Base-by-base conservation (phyloP, 108 stramenopile species). In the Stephanodiscus minutulus region DNA sequence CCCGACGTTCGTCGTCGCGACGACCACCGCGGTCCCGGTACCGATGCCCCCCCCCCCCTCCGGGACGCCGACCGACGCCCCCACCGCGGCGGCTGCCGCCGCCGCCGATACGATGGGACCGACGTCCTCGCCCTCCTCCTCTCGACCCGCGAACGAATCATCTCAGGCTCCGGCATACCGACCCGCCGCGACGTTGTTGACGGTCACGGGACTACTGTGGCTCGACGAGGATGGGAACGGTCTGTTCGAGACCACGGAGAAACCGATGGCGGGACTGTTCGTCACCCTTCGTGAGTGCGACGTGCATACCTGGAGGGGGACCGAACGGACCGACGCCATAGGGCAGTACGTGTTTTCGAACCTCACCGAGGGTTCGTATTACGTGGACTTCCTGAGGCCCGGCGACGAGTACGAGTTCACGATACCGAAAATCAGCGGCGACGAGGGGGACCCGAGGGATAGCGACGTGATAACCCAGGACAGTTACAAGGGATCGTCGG, bases 161-260 rank as follows among this genome's bases (percentile, higher is more conserved):
- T n/a, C n/a, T n/a, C 39, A 1, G 11, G 39, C 39, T 39, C 39
- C 39, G 39, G 9, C 9, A 1, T 39, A 4, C 39, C 10, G 11
- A 9, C 41, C 58, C 13, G 10, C 11, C 21, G n/a, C n/a, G n/a
- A n/a, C n/a, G n/a, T 9, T 9, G 12, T 17, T 33, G 7, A 63
- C 21, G 1, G 39, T 74, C 56, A 37, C 57, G 9, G 63, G 63
- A 58, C 36, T 59, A 0, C 36, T 73, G 36, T 80, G 66, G 66
- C 43, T 73, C 7, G 79, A 80, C 33, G 49, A 66, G n/a, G 53
- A 80, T 25, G 36, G 52, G 18, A 50, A 80, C 53, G 79, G 79
- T 12, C 67, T 69, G 11, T 80, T 35, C 59, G 50, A 73, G 29
- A 47, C 13, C 18, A n/a, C 13, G 10, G 76, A 80, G 49, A 15